Evolutionary conservation across 257 asterid genomes (phyloP), one percentile per base, ranked within the genome.

Genomic region (Nicotiana tomentosiformis): DNA sequence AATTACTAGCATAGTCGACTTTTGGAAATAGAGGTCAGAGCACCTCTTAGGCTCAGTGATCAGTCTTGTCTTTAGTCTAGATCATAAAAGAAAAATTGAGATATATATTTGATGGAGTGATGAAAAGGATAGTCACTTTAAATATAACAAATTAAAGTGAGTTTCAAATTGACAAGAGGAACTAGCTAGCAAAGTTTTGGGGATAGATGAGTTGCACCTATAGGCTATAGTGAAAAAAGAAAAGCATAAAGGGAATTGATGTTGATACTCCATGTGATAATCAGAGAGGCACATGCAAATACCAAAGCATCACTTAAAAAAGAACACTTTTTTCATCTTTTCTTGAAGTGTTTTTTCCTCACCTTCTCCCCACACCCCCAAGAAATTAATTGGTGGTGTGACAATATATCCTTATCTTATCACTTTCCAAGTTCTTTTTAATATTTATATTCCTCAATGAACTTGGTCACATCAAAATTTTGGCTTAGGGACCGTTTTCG

Each of bases 281-380:
- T 74, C 83, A 85, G 87, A 84, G 43, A 79, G 68, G 89, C 94
- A 92, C 96, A 90, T 92, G 96, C 89, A 5, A 77, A 39, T 84
- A 66, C 66, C 86, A 85, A 29, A 83, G 82, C 23, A 83, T 78
- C 64, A 82, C 80, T 74, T 12, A 0, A 74, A 56, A 49, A 23
- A 51, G 5, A 64, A 26, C 35, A 58, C 85, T 66, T 74, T 49
- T 49, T 39, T 58, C 26, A 1, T 37, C 17, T 23, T 72, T 66
- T 61, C 61, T 78, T 80, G 10, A 15, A 18, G 49, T 46, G 74
- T 72, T 60, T 77, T 58, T 64, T 33, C 80, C 65, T 69, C 60
- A 35, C 69, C 57, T 18, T 32, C 20, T 81, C 23, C 68, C 80
- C 88, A 87, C 79, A 89, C 69, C 81, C 70, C 43, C 49, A 74